phyloP scores from a whole-genome alignment of 306 rosid species.

The Crotalaria pallida region DNA sequence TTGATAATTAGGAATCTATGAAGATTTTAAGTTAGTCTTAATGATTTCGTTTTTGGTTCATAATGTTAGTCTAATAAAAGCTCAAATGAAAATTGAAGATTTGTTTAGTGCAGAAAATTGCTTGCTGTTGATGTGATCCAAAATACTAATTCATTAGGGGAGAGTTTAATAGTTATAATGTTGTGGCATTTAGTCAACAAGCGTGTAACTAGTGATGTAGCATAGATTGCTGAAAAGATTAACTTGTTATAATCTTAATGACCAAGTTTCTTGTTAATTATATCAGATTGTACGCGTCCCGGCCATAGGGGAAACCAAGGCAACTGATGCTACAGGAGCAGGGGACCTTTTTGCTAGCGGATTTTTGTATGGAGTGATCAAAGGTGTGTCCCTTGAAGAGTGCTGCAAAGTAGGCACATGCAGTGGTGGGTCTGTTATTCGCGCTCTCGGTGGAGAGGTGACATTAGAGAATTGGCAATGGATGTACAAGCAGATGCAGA shows the following conservation, averaged over 20 bases:
- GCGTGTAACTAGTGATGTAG: not conserved
- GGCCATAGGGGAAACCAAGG: constrained; percentile 62
- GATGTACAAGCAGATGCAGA: constrained; percentile 81
- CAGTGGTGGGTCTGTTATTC: constrained; percentile 80
- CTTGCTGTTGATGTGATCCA: not conserved
- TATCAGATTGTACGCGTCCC: constrained; percentile 62
- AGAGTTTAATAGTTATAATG: not conserved
- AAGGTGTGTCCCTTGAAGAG: constrained; percentile 63
- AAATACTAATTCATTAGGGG: not conserved
- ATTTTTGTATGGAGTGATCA: constrained; percentile 71
- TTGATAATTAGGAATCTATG: not conserved
- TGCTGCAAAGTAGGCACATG: constrained; percentile 86
- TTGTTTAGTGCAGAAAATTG: not conserved
- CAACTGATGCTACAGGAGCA: constrained; percentile 78
- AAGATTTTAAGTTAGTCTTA: not conserved
- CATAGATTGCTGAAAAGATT: not conserved
- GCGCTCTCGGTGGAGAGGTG: constrained; percentile 79
- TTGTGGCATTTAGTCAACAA: not conserved
- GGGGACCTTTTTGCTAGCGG: constrained; percentile 94
- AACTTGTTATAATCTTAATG: not conserved
- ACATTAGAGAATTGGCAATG: constrained; percentile 63
- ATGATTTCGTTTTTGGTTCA: not conserved
- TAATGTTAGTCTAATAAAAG: not conserved
- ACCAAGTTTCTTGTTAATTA: not conserved
- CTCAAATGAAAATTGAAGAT: not conserved